Evolutionary conservation across 177 flowering plant genomes (phyloP).

Genomic region (Vitis hybrid): DNA sequence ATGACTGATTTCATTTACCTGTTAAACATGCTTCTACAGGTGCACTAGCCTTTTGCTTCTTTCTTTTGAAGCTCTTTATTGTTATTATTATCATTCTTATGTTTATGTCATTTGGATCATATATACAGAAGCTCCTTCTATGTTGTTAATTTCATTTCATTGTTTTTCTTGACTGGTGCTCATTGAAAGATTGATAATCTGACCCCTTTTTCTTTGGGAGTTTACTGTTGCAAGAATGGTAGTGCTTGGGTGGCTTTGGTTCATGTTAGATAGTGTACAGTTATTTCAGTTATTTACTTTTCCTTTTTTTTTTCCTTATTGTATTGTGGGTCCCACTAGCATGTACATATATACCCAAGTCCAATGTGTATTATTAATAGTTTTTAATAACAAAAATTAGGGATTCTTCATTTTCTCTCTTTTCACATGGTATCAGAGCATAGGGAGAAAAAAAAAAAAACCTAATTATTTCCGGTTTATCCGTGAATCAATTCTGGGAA

Average conservation of each 20-base stretch:
- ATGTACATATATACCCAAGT: no score
- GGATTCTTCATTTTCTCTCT: no score
- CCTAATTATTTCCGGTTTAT: no score
- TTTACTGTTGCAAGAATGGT: background rate
- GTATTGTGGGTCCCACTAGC: no score
- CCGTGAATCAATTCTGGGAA: no score
- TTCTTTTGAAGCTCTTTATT: background rate
- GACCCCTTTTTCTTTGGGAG: background rate
- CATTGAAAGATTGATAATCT: background rate
- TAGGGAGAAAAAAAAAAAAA: no score
- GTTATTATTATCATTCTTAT: background rate
- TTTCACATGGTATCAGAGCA: no score
- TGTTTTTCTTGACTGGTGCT: background rate
- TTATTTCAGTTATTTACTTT: no score
- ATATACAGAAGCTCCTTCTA: background rate
- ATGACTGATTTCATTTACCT: slow-evolving; percentile 73
- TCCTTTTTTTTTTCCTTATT: no score
- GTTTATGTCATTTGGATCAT: background rate
- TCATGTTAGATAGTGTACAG: background rate
- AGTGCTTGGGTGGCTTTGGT: background rate
- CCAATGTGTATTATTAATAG: no score
- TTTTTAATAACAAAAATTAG: no score
- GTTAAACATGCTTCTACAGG: slow-evolving; percentile 88
- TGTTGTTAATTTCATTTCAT: background rate
- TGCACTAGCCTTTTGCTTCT: slow-evolving; percentile 12